Evolutionary conservation across 2,329 filamentous ascomycete genomes (phyloP), one percentile per base, ranked within the genome.

Genomic region (Stenocarpella maydis): DNA sequence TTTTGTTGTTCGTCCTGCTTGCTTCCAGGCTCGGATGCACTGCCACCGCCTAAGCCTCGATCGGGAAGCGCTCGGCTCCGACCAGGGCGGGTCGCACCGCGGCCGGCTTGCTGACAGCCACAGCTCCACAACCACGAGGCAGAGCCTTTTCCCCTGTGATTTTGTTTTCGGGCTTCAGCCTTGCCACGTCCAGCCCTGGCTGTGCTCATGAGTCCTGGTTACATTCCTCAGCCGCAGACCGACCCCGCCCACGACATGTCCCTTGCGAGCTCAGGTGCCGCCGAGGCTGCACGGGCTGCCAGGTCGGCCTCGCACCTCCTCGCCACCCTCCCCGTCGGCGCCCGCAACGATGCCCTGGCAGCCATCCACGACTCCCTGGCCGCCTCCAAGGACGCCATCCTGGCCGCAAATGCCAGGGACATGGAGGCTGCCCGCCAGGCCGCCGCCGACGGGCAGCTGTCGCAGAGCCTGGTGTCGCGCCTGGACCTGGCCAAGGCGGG

Each of bases 391-490:
- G 87, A 92, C 69, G 84, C 88, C 17, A 97, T 99, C 73, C 86
- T 99, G 61, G 89, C 90, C 50, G 96, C 96, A 71, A 99, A 99
- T 82, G 90, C 90, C 34, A 87, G 87, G 71, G 96, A 99, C 79
- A 86, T 99, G 65, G 89, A 90, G 66, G 83, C 87, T 54, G 96
- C 96, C 3, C 88, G 86, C 49, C 85, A 88, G 75, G 92, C 93
- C 60, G 93, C 92, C 24, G 87, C 90, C 19, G 88, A 90, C 75
- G 95, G 95, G 49, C 84, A 89, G 58, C 83, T 98, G 61, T 95
- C 90, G 78, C 87, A 91, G 76, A 96, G 93, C 76, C 86, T 98
- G 28, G 88, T 98, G 39, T 96, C 97, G 76, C 88, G 96, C 68
- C 86, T 99, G 71, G 95, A 99, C 80, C 84, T 99, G 60, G 90